Conservation (phyloP, 768 basidiomycete species). For the Suillus spraguei region DNA sequence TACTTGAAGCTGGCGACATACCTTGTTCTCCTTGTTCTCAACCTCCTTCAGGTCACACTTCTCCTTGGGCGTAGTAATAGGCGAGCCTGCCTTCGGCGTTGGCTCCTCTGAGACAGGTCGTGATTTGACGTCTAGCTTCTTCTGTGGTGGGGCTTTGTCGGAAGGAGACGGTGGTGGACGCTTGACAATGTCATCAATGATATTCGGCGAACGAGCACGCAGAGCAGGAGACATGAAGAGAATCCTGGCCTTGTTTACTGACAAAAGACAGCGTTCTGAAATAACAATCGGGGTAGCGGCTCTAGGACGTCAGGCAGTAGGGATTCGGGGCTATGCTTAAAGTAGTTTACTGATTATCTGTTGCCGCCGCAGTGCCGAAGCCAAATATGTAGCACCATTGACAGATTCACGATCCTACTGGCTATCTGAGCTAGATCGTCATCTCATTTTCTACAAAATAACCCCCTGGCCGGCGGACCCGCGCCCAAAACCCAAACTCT, state of each 20-base stretch:
- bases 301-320: conserved; percentile 8
- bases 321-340: conserved; percentile 11
- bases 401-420: conserved; percentile 4
- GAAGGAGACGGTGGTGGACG: conserved; percentile 36
- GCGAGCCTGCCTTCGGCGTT: conserved; percentile 17
- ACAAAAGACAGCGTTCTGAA: conserved; percentile 7
- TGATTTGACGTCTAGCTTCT: conserved; percentile 35
- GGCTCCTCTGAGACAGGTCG: conserved; percentile 32
- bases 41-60: conserved; percentile 13
- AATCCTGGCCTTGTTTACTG: conserved; percentile 5
- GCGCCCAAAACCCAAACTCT: conserved; percentile 11
- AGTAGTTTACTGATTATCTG: conserved; percentile 12
- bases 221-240: conserved; percentile 17
- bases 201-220: conserved; percentile 33
- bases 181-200: conserved; percentile 30
- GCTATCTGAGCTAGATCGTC: conserved; percentile 4
- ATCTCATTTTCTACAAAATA: conserved; percentile 17
- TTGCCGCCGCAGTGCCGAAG: conserved; percentile 10
- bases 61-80: conserved; percentile 14
- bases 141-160: conserved; percentile 30
- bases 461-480: conserved; percentile 27
- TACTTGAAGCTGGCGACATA: conserved; percentile 18
- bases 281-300: conserved; percentile 7
- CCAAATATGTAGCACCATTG: conserved; percentile 10
- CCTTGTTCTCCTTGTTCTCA: conserved; percentile 30